phyloP scores from a whole-genome alignment of 2,329 filamentous ascomycete species.

The Phaeosphaeria sp. region DNA sequence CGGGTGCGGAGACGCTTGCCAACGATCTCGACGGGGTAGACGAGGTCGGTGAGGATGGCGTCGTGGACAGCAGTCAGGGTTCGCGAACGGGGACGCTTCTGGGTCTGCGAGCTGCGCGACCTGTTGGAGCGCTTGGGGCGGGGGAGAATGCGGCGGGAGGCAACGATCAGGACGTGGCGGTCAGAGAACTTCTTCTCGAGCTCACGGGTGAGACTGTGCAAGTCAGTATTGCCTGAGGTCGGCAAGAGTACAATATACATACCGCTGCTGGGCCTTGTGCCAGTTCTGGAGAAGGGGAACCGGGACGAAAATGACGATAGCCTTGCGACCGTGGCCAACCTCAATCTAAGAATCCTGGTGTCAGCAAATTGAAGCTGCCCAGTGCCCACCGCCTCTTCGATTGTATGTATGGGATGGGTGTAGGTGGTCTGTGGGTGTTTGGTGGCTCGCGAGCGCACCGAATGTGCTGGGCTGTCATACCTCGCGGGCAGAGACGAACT shows the following conservation, averaged over 20 bases:
- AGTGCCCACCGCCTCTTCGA: slow-evolving; percentile 64
- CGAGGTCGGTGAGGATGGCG: slow-evolving; percentile 95
- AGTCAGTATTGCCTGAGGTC: slow-evolving; percentile 9
- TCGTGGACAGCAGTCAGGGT: slow-evolving; percentile 99
- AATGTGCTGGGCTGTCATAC: slow-evolving; percentile 69
- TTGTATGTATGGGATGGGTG: slow-evolving; percentile 26
- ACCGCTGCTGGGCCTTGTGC: slow-evolving; percentile 99
- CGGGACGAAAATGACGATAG: slow-evolving; percentile 99
- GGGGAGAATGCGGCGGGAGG: slow-evolving; percentile 97
- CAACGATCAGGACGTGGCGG: slow-evolving; percentile 98
- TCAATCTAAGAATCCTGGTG: slow-evolving; percentile 82
- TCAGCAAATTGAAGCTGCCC: slow-evolving; percentile 60
- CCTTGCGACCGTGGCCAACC: slow-evolving; percentile 99
- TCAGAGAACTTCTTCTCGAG: slow-evolving; percentile 99
- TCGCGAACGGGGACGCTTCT: slow-evolving; percentile 98
- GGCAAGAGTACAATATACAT: slow-evolving; percentile 55
- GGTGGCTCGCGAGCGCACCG: slow-evolving; percentile 37
- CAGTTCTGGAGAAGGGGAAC: slow-evolving; percentile 97
- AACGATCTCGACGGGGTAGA: slow-evolving; percentile 99
- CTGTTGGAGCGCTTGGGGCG: slow-evolving; percentile 98
- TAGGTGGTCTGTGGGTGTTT: slow-evolving; percentile 32
- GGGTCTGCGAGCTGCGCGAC: slow-evolving; percentile 93
- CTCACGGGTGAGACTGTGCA: slow-evolving; percentile 90
- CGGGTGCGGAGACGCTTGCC: slow-evolving; percentile 98
- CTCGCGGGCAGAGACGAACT: slow-evolving; percentile 99